These are phyloP conservation scores for Hamamelis virginiana DNA, from an alignment of 164 flowering plant species.

Conservation along the genomic window DNA sequence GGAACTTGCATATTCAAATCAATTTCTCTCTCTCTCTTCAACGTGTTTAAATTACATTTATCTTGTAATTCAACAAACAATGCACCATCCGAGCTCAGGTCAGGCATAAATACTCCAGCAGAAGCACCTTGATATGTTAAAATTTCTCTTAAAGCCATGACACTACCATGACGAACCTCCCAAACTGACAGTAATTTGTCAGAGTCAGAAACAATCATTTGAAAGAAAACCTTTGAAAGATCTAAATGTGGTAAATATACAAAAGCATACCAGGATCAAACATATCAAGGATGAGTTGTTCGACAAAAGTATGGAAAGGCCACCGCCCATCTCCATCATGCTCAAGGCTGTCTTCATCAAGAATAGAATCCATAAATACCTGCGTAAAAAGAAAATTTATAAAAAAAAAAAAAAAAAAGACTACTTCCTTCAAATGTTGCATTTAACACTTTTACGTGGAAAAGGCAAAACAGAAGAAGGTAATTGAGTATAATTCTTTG, in stretches of 20 bases:
- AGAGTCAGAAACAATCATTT: background rate
- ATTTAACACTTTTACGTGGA: background rate
- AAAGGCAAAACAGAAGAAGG: background rate
- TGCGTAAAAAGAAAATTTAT: constrained; percentile 27
- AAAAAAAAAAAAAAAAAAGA: too few relatives aligned
- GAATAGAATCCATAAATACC: constrained; percentile 40
- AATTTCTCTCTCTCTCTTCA: constrained; percentile 65
- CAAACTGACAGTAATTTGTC: constrained; percentile 62
- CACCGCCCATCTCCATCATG: constrained; percentile 72
- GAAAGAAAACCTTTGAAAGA: constrained; percentile 10
- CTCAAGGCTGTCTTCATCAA: constrained; percentile 61
- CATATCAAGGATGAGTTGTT: constrained; percentile 87
- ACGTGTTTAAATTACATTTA: constrained; percentile 4
- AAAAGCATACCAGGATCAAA: constrained; percentile 79
- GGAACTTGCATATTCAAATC: constrained; percentile 70
- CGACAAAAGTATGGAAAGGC: constrained; percentile 87
- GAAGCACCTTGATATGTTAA: constrained; percentile 84
- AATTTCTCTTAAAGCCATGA: constrained; percentile 95
- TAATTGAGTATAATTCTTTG: too few relatives aligned
- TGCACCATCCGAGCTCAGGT: constrained; percentile 38
- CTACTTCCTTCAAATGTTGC: constrained; percentile 1
- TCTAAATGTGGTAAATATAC: constrained; percentile 8
- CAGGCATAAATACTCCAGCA: constrained; percentile 68
- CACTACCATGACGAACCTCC: constrained; percentile 99
- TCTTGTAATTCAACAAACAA: constrained; percentile 30